phyloP scores from a whole-genome alignment of 106 monocot species.

The Allium sativum region DNA sequence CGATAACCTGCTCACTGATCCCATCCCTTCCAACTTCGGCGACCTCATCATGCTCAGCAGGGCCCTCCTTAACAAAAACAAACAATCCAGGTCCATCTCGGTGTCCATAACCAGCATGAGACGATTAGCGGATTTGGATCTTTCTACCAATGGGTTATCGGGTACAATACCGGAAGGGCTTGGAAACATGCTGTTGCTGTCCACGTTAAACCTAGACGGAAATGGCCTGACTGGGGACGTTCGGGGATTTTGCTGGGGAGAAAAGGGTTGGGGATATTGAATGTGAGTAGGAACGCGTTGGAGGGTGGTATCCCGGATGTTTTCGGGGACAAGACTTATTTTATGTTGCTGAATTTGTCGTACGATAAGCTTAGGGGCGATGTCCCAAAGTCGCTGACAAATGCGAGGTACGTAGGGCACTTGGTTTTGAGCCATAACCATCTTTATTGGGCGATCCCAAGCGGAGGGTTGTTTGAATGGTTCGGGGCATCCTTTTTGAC shows the following conservation, averaged over 20 bases:
- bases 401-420: slow-evolving; percentile 62
- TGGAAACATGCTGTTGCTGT: slow-evolving; percentile 54
- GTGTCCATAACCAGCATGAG: slow-evolving; percentile 33
- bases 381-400: slow-evolving; percentile 43
- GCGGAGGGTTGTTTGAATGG: slow-evolving; percentile 53
- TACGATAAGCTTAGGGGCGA: slow-evolving; percentile 38
- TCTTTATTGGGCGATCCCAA: slow-evolving; percentile 67
- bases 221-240: slow-evolving; percentile 58
- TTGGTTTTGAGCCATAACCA: slow-evolving; percentile 83
- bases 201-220: slow-evolving; percentile 65
- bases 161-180: slow-evolving; percentile 44
- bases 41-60: slow-evolving; percentile 68
- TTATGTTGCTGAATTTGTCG: slow-evolving; percentile 59
- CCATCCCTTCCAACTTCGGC: slow-evolving; percentile 49
- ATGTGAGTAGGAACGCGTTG: slow-evolving; percentile 65
- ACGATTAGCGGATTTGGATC: slow-evolving; percentile 84
- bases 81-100: slow-evolving; percentile 50
- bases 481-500: slow-evolving; percentile 60
- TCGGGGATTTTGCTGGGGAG: slow-evolving; percentile 31
- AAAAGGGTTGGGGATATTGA: slow-evolving; percentile 59
- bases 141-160: slow-evolving; percentile 40
- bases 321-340: slow-evolving; percentile 51
- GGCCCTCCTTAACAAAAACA: slow-evolving; percentile 56
- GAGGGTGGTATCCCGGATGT: slow-evolving; percentile 63
- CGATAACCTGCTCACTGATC: slow-evolving; percentile 45